A percentile compares a stretch with the other conserved stretches of the same genome.
phyloP scores from a whole-genome alignment of 306 rosid genomes.

The Cicer cuneatum region DNA sequence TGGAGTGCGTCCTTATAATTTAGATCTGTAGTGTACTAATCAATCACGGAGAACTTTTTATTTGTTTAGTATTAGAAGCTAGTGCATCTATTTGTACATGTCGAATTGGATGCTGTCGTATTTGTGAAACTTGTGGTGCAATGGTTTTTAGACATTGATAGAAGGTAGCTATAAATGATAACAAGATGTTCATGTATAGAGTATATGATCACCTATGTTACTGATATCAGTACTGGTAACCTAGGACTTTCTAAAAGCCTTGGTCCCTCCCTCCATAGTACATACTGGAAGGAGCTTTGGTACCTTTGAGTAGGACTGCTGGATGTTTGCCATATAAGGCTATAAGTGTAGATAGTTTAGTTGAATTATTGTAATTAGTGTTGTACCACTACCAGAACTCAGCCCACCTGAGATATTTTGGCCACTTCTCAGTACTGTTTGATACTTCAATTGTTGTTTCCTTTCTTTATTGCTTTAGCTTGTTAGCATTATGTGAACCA shows the following conservation, averaged over 20 bases:
- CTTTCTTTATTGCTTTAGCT: conserved; percentile 34
- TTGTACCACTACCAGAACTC: neutral
- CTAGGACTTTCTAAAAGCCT: conserved; percentile 1
- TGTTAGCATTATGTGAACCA: conserved; percentile 33
- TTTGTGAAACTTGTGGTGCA: conserved; percentile 27
- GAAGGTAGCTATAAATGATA: conserved; percentile 15
- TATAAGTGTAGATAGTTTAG: conserved; percentile 11
- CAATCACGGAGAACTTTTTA: neutral
- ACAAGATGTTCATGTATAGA: conserved; percentile 6
- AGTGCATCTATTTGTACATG: conserved; percentile 28
- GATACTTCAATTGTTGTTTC: conserved; percentile 13
- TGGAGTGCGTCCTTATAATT: conserved; percentile 24
- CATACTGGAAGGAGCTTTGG: neutral
- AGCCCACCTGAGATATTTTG: conserved; percentile 14
- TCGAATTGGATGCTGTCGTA: neutral
- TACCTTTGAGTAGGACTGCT: conserved; percentile 3
- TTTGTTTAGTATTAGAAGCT: conserved; percentile 36
- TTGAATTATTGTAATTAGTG: conserved; percentile 9
- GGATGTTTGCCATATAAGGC: neutral
- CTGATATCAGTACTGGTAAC: conserved; percentile 8
- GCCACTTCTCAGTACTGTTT: conserved; percentile 5
- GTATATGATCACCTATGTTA: conserved; percentile 8
- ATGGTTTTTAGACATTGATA: conserved; percentile 34
- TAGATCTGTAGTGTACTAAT: conserved; percentile 2
- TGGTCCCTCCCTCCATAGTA: neutral